Conservation (phyloP, 306 rosid species). For the Malus asiatica region DNA sequence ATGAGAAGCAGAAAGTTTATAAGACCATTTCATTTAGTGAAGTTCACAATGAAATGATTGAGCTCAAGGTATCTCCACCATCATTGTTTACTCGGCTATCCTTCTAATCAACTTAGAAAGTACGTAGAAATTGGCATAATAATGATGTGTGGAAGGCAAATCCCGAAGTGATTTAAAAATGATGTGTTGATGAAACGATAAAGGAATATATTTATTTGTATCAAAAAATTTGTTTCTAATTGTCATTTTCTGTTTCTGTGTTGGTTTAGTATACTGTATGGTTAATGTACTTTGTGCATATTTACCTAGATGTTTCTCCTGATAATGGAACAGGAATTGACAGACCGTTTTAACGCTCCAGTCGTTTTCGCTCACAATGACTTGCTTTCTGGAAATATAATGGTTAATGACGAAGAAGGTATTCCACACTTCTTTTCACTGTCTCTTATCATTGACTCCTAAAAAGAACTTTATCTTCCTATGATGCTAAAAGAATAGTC, state of each 20-base stretch:
- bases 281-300: not conserved
- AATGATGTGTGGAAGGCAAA: not conserved
- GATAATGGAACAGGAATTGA: conserved; percentile 66
- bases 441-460: not conserved
- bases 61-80: conserved; percentile 53
- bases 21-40: conserved; percentile 58
- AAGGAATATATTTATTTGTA: conserved; percentile 4
- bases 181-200: not conserved
- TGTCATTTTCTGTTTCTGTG: not conserved
- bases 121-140: not conserved
- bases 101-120: not conserved
- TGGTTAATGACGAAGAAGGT: conserved; percentile 88
- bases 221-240: not conserved
- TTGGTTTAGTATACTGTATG: not conserved
- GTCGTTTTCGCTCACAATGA: conserved; percentile 84
- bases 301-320: conserved; percentile 17
- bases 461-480: not conserved
- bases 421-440: conserved; percentile 17
- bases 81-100: not conserved
- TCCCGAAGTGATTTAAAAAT: not conserved
- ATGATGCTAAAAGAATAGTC: not conserved
- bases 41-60: conserved; percentile 47
- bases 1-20: conserved; percentile 42
- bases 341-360: conserved; percentile 60
- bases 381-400: conserved; percentile 89